These are phyloP conservation scores for Hemileccinum rubropunctum DNA, from an alignment of 768 basidiomycete species.

Conservation along the genomic window DNA sequence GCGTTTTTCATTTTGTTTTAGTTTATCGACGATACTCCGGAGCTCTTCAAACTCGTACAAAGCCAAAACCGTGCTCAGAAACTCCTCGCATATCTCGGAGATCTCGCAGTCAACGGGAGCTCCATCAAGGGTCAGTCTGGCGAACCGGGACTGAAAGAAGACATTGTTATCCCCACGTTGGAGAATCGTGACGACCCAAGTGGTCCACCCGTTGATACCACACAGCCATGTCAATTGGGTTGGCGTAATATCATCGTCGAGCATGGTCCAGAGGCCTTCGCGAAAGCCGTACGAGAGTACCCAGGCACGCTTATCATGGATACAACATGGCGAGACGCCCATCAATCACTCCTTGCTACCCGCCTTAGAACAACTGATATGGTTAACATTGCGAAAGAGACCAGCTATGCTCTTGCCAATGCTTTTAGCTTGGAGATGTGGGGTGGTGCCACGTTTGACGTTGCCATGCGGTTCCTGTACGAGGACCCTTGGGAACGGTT, in stretches of 20 bases:
- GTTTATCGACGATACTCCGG: slow-evolving; percentile 99
- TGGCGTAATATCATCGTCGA: slow-evolving; percentile 99
- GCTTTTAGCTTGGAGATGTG: slow-evolving; percentile 98
- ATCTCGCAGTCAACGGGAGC: slow-evolving; percentile 96
- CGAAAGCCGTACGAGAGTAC: slow-evolving; percentile 95
- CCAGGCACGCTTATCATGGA: slow-evolving; percentile 96
- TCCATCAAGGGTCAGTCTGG: slow-evolving; percentile 96
- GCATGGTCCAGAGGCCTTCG: slow-evolving; percentile 96
- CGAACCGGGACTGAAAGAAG: slow-evolving; percentile 90
- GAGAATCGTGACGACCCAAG: slow-evolving; percentile 75
- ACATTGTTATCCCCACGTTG: slow-evolving; percentile 80
- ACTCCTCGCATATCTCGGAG: slow-evolving; percentile 93
- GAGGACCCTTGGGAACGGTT: slow-evolving; percentile 99
- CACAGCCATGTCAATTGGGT: slow-evolving; percentile 79
- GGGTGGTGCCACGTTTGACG: slow-evolving; percentile 99
- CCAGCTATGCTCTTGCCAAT: slow-evolving; percentile 90
- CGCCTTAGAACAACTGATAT: slow-evolving; percentile 95
- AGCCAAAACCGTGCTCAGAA: slow-evolving; percentile 99
- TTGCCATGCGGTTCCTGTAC: slow-evolving; percentile 98
- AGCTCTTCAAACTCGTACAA: slow-evolving; percentile 97
- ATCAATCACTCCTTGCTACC: slow-evolving; percentile 96
- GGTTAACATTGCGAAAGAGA: slow-evolving; percentile 98
- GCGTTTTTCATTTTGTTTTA: slow-evolving; percentile 29
- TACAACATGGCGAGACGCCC: slow-evolving; percentile 99
- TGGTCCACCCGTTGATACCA: slow-evolving; percentile 72